phyloP scores from a whole-genome alignment of 805 yeast genomes.

The Saccharomycopsis vini region DNA sequence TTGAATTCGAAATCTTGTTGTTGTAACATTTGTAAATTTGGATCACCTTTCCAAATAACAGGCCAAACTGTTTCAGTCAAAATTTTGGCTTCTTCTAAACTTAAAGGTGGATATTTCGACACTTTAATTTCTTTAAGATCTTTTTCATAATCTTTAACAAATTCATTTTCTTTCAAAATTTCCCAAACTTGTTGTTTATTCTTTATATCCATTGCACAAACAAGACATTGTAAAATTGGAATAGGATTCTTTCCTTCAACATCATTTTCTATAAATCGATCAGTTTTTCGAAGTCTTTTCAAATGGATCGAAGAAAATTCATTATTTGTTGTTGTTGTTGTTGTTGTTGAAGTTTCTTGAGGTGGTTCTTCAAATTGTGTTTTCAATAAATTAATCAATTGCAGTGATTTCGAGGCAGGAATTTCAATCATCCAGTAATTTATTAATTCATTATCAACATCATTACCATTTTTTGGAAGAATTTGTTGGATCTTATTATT shows the following conservation, averaged over 20 bases:
- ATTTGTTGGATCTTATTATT: not conserved
- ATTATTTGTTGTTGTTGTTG: no score
- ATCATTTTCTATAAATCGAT: no score
- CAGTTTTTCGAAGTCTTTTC: no score
- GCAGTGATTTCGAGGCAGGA: not conserved
- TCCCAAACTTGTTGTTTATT: conserved; percentile 22
- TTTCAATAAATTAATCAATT: no score
- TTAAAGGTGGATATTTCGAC: conserved; percentile 39
- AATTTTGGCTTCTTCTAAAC: conserved; percentile 51
- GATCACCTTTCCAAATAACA: conserved; percentile 87
- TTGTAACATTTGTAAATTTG: conserved; percentile 60
- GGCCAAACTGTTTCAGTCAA: conserved; percentile 84
- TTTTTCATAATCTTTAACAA: no score
- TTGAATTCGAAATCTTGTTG: conserved; percentile 42
- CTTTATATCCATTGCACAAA: no score
- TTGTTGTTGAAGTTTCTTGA: conserved; percentile 24
- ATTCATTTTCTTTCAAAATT: no score
- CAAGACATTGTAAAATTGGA: no score
- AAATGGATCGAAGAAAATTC: no score
- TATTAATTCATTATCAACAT: no score
- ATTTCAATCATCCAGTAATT: not conserved
- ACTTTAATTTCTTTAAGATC: conserved; percentile 28
- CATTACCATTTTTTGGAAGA: not conserved
- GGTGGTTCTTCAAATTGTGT: conserved; percentile 24
- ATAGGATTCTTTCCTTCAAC: no score